Evolutionary conservation across 306 rosid genomes (phyloP), one percentile per base, ranked within the genome.

Genomic region (barrel medic (Medicago truncatula)): DNA sequence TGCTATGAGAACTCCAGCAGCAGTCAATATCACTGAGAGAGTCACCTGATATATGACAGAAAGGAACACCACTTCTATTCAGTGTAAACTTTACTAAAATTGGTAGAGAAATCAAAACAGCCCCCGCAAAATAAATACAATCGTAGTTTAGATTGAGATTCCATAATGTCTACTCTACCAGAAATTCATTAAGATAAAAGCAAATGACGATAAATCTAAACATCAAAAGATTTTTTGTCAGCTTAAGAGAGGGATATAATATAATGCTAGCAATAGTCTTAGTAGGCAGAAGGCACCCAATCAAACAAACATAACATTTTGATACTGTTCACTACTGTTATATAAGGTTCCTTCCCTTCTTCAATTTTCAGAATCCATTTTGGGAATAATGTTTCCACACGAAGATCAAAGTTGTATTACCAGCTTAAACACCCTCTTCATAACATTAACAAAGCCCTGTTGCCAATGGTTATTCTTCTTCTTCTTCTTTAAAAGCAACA

Each of bases 1-100:
- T 58, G 99, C 99, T 65, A 95, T 86, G 57, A 92, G 82, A 78
- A 95, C 97, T 70, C 97, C 97, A 39, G 85, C 91, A 68, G 97
- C 99, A 76, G 82, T 95, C 86, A 90, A 52, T 41, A 89, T 11
- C 60, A 92, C 97, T 20, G 99, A 90, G 80, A 90, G 87, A 78
- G 84, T 71, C 77, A 95, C 97, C 99, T 95, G 83, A 86, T 79
- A 66, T 76, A 65, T 53, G 74, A 85, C 67, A 87, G 9, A 58
- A 28, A 62, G 66, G 67, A 11, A 17, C 38, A 28, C 6, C 9
- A 60, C 23, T 67, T 60, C 52, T 49, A 56, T 16, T 69, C 38
- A 80, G 69, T 73, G 74, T 41, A 31, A 79, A 56, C 69, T 17
- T 44, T 23, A 49, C 65, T 67, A 78, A 78, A n/a, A 56, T 73